Evolutionary conservation across 1,139 yeast genomes (phyloP).

Genomic region (Candida labiduridarum): DNA sequence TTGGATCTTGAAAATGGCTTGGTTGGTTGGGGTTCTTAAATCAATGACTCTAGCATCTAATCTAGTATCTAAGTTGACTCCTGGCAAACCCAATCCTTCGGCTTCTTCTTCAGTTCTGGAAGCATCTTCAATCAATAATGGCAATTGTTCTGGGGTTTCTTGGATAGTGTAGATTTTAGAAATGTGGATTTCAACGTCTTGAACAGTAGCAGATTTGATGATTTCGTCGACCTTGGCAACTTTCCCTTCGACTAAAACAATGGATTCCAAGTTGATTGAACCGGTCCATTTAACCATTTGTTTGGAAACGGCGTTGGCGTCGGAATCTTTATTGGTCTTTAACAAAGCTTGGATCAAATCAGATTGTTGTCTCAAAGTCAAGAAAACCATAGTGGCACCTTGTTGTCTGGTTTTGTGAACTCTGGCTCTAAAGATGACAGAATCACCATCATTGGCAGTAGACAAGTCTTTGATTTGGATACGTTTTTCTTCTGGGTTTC

Average conservation of each 20-base stretch:
- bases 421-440: slow-evolving; percentile 88
- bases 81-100: slow-evolving; percentile 86
- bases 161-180: slow-evolving; percentile 73
- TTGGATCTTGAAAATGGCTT: slow-evolving; percentile 93
- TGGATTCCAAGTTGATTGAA: slow-evolving; percentile 80
- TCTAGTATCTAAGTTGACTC: slow-evolving; percentile 94
- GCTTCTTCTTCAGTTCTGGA: slow-evolving; percentile 94
- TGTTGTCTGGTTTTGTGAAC: slow-evolving; percentile 92
- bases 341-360: slow-evolving; percentile 81
- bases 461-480: slow-evolving; percentile 57
- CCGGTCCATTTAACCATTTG: slow-evolving; percentile 98
- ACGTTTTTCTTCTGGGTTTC: slow-evolving; percentile 59
- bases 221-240: slow-evolving; percentile 85
- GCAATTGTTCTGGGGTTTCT: slow-evolving; percentile 90
- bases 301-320: slow-evolving; percentile 72
- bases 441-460: slow-evolving; percentile 71
- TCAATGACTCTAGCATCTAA: slow-evolving; percentile 94
- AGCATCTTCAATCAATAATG: slow-evolving; percentile 95
- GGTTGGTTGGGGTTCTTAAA: slow-evolving; percentile 94
- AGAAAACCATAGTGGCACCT: slow-evolving; percentile 91
- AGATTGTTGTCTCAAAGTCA: slow-evolving; percentile 89
- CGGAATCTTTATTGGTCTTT: slow-evolving; percentile 59
- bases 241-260: slow-evolving; percentile 85
- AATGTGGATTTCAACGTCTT: slow-evolving; percentile 84
- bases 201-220: slow-evolving; percentile 88